Evolutionary conservation across 192 early-diverging fungal species (phyloP), one percentile per base, ranked within the genome.

Genomic region (Rhizoclosmatium sp.): DNA sequence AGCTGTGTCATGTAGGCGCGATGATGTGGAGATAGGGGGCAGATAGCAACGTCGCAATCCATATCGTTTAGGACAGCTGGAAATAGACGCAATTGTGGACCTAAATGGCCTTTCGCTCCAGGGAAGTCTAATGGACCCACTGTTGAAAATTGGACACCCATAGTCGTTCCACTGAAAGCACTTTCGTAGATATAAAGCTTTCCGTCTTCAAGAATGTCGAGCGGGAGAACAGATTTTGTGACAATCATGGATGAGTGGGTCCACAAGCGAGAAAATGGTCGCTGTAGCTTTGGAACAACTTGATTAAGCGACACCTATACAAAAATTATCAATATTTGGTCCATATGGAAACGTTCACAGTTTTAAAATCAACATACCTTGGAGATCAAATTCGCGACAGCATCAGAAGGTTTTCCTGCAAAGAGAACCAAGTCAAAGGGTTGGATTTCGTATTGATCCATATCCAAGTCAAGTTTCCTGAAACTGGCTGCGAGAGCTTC

Each of bases 111-210:
- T 23, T 64, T 47, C 39, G 45, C 59, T 19, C 80, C 21, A 4
- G n/a, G 39, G 39, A 59, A 60, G 60, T 83, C 79, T 2, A 73
- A n/a, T 41, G 74, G 60, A 19, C 49, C 64, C n/a, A 70, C 59
- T 78, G 51, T 62, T 21, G 80, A 83, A 45, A 83, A 59, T 65
- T 2, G 7, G 23, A 64, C 44, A 5, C 81, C 81, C 7, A 54
- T 49, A 9, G 82, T 49, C 23, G 64, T 59, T 39, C 83, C 83
- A 14, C 59, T 70, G 48, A 84, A 79, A 5, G 82, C 75, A 31
- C 75, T 79, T 65, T 84, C 83, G 66, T 82, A 82, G 44, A 84
- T 59, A 69, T 84, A 84, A 40, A 84, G 67, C 58, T 74, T 82
- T 1, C 75, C 80, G 1, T 44, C 48, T 65, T 82, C 83, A 48